Percentiles rank a stretch among this genome's conserved stretches.
Conservation (phyloP, 768 basidiomycete species). For the Pleurotus tuber-regium region DNA sequence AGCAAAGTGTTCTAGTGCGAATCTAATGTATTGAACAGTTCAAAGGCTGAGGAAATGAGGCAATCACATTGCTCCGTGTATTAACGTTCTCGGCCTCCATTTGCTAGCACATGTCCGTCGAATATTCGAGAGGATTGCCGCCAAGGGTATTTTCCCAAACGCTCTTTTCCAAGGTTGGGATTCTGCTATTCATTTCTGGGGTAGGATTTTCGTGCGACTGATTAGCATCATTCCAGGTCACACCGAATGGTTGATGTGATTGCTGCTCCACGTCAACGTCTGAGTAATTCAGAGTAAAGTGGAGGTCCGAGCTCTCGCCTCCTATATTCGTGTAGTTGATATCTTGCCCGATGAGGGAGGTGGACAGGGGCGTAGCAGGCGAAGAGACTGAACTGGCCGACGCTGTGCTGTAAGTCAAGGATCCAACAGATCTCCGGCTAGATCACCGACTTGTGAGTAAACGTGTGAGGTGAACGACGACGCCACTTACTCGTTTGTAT, state of each 20-base stretch:
- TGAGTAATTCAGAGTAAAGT: neutral
- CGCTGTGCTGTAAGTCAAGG: neutral
- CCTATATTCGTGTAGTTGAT: neutral
- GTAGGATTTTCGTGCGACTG: neutral
- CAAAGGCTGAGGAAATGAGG: neutral
- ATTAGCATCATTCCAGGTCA: neutral
- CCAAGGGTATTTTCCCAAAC: neutral
- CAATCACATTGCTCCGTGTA: neutral
- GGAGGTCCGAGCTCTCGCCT: neutral
- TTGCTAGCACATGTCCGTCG: neutral
- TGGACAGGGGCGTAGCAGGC: slow-evolving; percentile 4
- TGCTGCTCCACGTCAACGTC: neutral
- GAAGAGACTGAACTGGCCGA: slow-evolving; percentile 3
- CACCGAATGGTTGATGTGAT: neutral
- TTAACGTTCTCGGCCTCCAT: neutral
- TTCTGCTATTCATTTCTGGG: neutral
- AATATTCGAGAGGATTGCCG: too few relatives aligned
- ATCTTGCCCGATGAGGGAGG: neutral
- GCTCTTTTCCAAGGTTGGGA: neutral
- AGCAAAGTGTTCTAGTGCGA: too few relatives aligned
- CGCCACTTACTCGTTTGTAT: neutral
- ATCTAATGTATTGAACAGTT: neutral
- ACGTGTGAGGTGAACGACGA: too few relatives aligned
- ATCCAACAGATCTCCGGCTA: slow-evolving; percentile 4
- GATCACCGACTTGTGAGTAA: neutral